phyloP scores from a whole-genome alignment of 495 filamentous ascomycete species.

The Aspergillus panamensis region DNA sequence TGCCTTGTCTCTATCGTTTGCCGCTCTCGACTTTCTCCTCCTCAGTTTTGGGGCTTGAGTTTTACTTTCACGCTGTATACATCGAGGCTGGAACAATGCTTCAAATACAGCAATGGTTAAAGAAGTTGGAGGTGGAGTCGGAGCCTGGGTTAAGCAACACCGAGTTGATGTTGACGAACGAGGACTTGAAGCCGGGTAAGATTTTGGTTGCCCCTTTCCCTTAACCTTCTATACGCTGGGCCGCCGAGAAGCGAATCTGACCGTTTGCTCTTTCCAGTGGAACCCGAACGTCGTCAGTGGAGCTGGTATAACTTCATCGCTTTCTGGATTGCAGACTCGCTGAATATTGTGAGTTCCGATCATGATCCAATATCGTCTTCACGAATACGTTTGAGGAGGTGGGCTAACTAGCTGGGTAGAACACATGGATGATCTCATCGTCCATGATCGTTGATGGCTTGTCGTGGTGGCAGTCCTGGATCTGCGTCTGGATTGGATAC shows the following conservation, averaged over 20 bases:
- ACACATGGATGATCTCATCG: conserved; percentile 96
- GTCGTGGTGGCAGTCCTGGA: conserved; percentile 95
- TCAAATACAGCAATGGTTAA: conserved; percentile 30
- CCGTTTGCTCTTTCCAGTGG: conserved; percentile 49
- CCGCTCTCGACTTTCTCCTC: too few species aligned
- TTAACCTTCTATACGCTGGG: neutral
- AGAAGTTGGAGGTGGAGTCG: conserved; percentile 64
- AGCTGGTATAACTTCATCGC: conserved; percentile 83
- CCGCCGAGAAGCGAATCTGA: neutral
- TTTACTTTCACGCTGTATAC: neutral
- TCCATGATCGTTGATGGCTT: conserved; percentile 74
- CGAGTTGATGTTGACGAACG: conserved; percentile 87
- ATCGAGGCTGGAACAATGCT: conserved; percentile 23
- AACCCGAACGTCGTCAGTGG: conserved; percentile 82
- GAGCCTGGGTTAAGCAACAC: conserved; percentile 78
- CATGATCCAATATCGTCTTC: neutral
- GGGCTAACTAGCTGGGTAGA: conserved; percentile 41
- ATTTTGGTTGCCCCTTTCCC: neutral
- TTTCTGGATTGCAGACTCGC: conserved; percentile 91
- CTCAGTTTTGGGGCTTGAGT: neutral
- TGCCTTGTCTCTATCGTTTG: too few species aligned
- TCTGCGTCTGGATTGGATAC: conserved; percentile 85
- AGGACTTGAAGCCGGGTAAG: conserved; percentile 80
- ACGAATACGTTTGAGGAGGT: too few species aligned
- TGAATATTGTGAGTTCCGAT: conserved; percentile 68